These are phyloP conservation scores for Daldinia childiae DNA, from an alignment of 495 filamentous ascomycete species.

Conservation along the genomic window DNA sequence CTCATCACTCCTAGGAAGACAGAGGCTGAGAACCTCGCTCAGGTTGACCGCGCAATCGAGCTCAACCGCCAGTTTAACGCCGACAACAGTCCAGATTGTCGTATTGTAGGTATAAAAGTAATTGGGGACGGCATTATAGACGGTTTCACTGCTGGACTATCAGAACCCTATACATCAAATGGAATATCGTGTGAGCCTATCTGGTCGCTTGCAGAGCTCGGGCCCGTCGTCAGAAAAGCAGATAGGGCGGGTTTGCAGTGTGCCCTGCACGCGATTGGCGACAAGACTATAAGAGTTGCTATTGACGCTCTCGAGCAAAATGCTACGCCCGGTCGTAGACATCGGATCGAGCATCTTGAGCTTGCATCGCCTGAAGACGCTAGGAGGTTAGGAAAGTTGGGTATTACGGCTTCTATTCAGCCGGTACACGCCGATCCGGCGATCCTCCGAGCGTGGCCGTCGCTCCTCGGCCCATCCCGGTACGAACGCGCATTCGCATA, in stretches of 20 bases:
- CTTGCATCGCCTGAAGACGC: conserved; percentile 64
- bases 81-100: conserved; percentile 60
- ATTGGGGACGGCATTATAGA: conserved; percentile 76
- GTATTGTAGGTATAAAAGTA: conserved; percentile 72
- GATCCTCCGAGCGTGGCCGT: conserved; percentile 68
- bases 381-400: conserved; percentile 59
- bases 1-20: conserved; percentile 60
- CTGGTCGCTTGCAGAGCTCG: conserved; percentile 63
- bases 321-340: conserved; percentile 57
- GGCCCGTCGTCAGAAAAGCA: conserved; percentile 64
- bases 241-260: conserved; percentile 66
- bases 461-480: conserved; percentile 61
- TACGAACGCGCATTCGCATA: conserved; percentile 69
- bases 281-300: conserved; percentile 63
- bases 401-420: conserved; percentile 71
- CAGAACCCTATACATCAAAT: conserved; percentile 67
- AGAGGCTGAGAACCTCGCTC: conserved; percentile 54
- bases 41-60: conserved; percentile 69
- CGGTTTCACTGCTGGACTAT: conserved; percentile 70
- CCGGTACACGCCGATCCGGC: conserved; percentile 72
- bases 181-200: conserved; percentile 59
- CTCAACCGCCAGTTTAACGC: conserved; percentile 59
- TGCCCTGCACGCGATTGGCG: conserved; percentile 73
- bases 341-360: conserved; percentile 72
- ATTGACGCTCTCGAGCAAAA: conserved; percentile 63